phyloP scores from a whole-genome alignment of 495 filamentous ascomycete species.

The Glarea lozoyensis region DNA sequence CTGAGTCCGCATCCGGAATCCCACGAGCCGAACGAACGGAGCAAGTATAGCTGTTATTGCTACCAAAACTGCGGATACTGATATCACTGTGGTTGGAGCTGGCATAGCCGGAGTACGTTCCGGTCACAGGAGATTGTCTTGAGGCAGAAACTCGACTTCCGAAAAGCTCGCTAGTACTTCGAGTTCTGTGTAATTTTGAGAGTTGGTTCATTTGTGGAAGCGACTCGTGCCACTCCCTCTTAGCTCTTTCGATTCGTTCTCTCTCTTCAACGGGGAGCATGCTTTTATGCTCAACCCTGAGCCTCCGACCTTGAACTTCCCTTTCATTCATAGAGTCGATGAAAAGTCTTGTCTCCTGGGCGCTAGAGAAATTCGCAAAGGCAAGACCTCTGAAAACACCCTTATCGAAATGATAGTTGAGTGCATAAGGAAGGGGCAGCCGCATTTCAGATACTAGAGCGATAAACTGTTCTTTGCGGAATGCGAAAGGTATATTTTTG shows the following conservation, averaged over 20 bases:
- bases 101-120: constrained; percentile 46
- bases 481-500: constrained; percentile 98
- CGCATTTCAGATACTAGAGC: constrained; percentile 85
- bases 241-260: constrained; percentile 93
- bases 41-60: constrained; percentile 59
- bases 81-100: constrained; percentile 68
- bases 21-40: constrained; percentile 61
- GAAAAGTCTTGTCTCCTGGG: constrained; percentile 83
- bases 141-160: constrained; percentile 52
- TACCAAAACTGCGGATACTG: constrained; percentile 50
- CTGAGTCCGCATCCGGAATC: constrained; percentile 36
- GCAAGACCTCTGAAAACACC: constrained; percentile 93
- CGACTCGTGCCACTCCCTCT: constrained; percentile 94
- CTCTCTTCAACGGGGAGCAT: constrained; percentile 93
- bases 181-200: constrained; percentile 38
- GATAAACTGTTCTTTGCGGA: constrained; percentile 94
- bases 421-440: constrained; percentile 89
- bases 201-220: constrained; percentile 72
- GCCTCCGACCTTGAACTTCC: constrained; percentile 86
- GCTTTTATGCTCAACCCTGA: constrained; percentile 98
- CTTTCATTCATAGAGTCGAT: constrained; percentile 90
- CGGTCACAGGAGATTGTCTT: constrained; percentile 47
- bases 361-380: constrained; percentile 96
- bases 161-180: constrained; percentile 52
- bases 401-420: constrained; percentile 99